phyloP scores from a whole-genome alignment of 306 rosid genomes.

The Fragaria vesca region DNA sequence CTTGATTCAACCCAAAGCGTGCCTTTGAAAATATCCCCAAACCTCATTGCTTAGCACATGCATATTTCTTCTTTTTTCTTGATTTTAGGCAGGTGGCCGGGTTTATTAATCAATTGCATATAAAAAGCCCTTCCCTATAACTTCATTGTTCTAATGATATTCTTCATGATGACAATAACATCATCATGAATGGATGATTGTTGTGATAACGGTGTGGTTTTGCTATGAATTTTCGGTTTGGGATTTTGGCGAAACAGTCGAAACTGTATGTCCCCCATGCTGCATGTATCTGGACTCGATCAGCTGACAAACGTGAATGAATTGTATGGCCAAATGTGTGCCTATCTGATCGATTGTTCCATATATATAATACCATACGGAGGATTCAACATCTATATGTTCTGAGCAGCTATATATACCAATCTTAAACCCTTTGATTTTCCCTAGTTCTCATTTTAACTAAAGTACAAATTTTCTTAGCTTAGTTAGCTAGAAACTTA shows the following conservation, averaged over 20 bases:
- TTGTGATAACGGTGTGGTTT: constrained; percentile 22
- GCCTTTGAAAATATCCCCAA: constrained; percentile 78
- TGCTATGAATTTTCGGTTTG: neutral
- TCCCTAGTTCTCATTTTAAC: neutral
- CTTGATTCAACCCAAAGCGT: constrained; percentile 92
- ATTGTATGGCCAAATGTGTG: neutral
- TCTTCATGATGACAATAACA: neutral
- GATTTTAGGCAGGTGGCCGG: constrained; percentile 19
- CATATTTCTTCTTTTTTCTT: constrained; percentile 27
- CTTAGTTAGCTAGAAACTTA: too few relatives aligned
- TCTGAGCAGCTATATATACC: too few relatives aligned
- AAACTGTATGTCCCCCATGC: neutral
- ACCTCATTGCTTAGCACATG: constrained; percentile 78
- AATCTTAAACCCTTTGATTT: too few relatives aligned
- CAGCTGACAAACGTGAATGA: too few relatives aligned
- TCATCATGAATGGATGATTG: neutral
- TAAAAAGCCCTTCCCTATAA: constrained; percentile 18
- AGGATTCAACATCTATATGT: too few relatives aligned
- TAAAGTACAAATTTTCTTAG: neutral
- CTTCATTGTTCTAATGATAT: constrained; percentile 28
- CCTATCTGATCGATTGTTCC: neutral
- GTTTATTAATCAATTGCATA: constrained; percentile 28
- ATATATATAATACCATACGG: too few relatives aligned
- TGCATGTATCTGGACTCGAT: too few relatives aligned
- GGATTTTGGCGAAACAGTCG: neutral